Conservation (phyloP, 768 basidiomycete genomes). For the Lactarius vividus region DNA sequence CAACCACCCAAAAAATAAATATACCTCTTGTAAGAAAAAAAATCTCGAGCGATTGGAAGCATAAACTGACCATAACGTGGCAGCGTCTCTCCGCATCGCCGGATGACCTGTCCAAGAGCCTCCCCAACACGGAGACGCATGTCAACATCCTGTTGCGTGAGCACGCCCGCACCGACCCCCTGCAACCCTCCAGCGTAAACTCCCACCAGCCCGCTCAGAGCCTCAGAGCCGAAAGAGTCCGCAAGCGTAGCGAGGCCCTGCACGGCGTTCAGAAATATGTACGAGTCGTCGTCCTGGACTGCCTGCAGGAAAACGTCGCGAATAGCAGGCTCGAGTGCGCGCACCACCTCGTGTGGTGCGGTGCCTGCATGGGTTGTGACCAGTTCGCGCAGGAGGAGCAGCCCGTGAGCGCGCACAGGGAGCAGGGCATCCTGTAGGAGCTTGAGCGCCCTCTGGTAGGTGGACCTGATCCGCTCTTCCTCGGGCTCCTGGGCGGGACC, state of each 20-base stretch:
- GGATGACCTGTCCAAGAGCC: conserved; percentile 74
- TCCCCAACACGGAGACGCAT: conserved; percentile 77
- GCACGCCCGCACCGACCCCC: conserved; percentile 45
- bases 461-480: conserved; percentile 29
- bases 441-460: conserved; percentile 84
- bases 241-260: conserved; percentile 89
- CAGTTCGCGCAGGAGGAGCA: conserved; percentile 77
- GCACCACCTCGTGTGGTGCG: conserved; percentile 40
- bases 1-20: conserved; percentile 1
- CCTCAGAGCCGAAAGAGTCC: conserved; percentile 70
- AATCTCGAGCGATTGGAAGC: neutral
- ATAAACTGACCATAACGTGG: conserved; percentile 57
- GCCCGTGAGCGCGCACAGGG: conserved; percentile 91
- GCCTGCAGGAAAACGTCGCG: conserved; percentile 83
- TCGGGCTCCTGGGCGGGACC: conserved; percentile 49
- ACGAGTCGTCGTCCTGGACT: conserved; percentile 91
- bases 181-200: conserved; percentile 58
- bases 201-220: conserved; percentile 62
- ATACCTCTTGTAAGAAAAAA: conserved; percentile 22
- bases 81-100: conserved; percentile 67
- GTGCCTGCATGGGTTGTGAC: conserved; percentile 43
- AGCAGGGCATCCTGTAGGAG: conserved; percentile 88
- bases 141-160: conserved; percentile 68
- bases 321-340: conserved; percentile 76
- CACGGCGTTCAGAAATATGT: conserved; percentile 89